phyloP scores from a whole-genome alignment of 2,329 filamentous ascomycete genomes.

The Penicillium fuscoglaucum region DNA sequence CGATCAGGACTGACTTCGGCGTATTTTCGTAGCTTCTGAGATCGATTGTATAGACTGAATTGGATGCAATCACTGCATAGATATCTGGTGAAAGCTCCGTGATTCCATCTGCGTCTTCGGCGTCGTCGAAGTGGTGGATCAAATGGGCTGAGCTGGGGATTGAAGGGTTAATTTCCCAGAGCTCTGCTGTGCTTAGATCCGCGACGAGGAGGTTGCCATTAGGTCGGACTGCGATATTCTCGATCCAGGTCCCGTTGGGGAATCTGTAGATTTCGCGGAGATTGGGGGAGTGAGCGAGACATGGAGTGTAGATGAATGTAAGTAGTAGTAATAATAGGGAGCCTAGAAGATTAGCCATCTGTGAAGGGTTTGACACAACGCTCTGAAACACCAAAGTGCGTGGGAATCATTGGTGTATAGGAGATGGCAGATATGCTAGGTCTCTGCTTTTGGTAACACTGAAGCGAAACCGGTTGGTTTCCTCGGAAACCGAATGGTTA shows the following conservation, averaged over 20 bases:
- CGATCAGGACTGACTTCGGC: slow-evolving; percentile 3
- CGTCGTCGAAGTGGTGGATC: slow-evolving; percentile 15
- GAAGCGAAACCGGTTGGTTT: neutral
- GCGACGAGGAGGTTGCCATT: slow-evolving; percentile 38
- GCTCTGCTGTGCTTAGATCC: slow-evolving; percentile 16
- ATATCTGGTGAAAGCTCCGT: slow-evolving; percentile 17
- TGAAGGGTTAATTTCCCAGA: slow-evolving; percentile 16
- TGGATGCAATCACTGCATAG: slow-evolving; percentile 18
- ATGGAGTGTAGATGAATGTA: neutral
- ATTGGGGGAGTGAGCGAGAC: neutral
- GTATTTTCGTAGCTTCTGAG: neutral
- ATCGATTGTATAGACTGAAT: slow-evolving; percentile 20
- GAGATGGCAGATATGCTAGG: neutral
- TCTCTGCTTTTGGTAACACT: neutral
- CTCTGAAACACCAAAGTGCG: neutral
- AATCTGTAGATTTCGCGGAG: slow-evolving; percentile 24
- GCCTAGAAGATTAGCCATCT: neutral
- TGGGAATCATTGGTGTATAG: neutral
- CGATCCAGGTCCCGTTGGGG: slow-evolving; percentile 33
- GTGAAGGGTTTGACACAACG: neutral
- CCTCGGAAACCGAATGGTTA: neutral
- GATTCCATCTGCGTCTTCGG: slow-evolving; percentile 14
- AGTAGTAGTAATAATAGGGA: neutral
- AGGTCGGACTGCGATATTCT: slow-evolving; percentile 34
- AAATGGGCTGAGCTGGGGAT: slow-evolving; percentile 9